Evolutionary conservation across 2,329 filamentous ascomycete genomes (phyloP).

Genomic region (Endocalyx cinctus): DNA sequence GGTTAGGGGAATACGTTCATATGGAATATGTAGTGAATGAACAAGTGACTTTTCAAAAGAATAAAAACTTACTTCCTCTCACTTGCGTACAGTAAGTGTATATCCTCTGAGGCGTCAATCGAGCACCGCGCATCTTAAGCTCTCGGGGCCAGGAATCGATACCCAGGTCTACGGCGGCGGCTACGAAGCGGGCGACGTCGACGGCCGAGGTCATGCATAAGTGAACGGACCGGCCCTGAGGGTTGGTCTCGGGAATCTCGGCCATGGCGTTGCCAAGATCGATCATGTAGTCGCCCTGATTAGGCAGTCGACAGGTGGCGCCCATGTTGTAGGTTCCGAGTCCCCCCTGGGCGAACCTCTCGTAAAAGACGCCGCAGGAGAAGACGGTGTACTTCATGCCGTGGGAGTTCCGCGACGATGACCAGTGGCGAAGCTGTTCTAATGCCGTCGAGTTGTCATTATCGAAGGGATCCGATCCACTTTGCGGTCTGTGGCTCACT

Average conservation of each 20-base stretch:
- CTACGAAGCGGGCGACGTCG: constrained; percentile 68
- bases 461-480: constrained; percentile 53
- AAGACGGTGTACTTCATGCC: constrained; percentile 66
- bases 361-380: constrained; percentile 71
- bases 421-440: constrained; percentile 42
- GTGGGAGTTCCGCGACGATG: constrained; percentile 35
- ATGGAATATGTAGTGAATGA: too few species aligned
- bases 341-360: constrained; percentile 66
- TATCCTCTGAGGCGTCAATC: constrained; percentile 56
- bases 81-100: constrained; percentile 44
- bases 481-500: constrained; percentile 47
- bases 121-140: constrained; percentile 65
- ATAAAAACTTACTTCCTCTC: constrained; percentile 41
- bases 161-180: constrained; percentile 61
- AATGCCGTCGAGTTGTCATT: constrained; percentile 55
- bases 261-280: constrained; percentile 55
- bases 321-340: constrained; percentile 58
- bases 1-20: too few species aligned
- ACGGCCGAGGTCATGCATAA: constrained; percentile 65
- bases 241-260: constrained; percentile 54
- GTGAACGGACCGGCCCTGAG: constrained; percentile 43
- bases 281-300: constrained; percentile 62
- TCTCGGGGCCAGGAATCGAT: constrained; percentile 61
- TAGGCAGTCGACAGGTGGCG: constrained; percentile 44
- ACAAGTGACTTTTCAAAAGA: too few species aligned